Conservation (phyloP, 129 eudicot species). For the Helianthus tuberosus region DNA sequence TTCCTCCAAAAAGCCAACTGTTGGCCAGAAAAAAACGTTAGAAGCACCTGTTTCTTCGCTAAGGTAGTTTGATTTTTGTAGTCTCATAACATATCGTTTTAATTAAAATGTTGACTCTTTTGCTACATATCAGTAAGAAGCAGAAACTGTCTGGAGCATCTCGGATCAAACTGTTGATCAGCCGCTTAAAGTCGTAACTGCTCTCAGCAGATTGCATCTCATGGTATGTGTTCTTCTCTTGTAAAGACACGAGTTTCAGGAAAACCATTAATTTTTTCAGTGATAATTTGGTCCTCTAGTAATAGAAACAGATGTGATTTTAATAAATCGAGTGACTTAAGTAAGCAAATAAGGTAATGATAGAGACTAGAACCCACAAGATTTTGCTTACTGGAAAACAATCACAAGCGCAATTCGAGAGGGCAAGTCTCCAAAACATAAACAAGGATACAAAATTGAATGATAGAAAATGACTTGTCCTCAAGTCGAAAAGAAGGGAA, state of each 20-base stretch:
- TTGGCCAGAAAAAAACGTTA: conserved; percentile 69
- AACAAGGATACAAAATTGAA: too few relatives aligned
- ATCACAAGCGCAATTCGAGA: too few relatives aligned
- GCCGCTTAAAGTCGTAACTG: conserved; percentile 87
- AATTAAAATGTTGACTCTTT: conserved; percentile 1
- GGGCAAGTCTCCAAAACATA: too few relatives aligned
- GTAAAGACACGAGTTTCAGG: not conserved
- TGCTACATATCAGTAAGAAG: conserved; percentile 59
- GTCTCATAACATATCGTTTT: not conserved
- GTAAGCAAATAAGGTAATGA: too few relatives aligned
- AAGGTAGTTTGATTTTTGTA: conserved; percentile 48
- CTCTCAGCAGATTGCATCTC: conserved; percentile 86
- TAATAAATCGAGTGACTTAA: too few relatives aligned
- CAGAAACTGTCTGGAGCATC: conserved; percentile 66
- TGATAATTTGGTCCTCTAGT: conserved; percentile 45
- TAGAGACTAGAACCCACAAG: too few relatives aligned
- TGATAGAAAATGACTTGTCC: too few relatives aligned
- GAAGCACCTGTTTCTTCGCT: conserved; percentile 64
- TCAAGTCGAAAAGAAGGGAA: too few relatives aligned
- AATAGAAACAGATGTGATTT: conserved; percentile 45
- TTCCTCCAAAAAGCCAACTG: conserved; percentile 55
- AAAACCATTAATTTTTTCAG: not conserved
- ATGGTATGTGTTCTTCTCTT: conserved; percentile 50
- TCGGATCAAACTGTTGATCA: conserved; percentile 43
- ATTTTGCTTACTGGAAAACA: too few relatives aligned